Evolutionary conservation across 2,329 filamentous ascomycete species (phyloP).

Genomic region (Chaetomiaceae sp.): DNA sequence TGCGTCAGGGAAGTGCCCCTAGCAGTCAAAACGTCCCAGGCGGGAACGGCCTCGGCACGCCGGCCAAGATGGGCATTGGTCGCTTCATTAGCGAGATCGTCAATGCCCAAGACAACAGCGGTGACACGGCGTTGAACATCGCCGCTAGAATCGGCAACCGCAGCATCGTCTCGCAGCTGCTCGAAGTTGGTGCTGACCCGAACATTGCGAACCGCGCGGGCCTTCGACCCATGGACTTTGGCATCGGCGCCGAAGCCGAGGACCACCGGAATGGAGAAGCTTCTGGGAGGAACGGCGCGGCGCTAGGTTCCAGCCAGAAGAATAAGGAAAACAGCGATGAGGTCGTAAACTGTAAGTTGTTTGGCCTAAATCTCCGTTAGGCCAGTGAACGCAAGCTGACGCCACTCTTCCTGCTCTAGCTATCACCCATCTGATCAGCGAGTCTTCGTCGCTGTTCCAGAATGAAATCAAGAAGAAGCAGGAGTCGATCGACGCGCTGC

Average conservation of each 20-base stretch:
- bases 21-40: slow-evolving; percentile 35
- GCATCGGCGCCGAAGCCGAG: slow-evolving; percentile 61
- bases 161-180: slow-evolving; percentile 91
- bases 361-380: slow-evolving; percentile 22
- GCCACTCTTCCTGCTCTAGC: too few species aligned
- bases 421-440: slow-evolving; percentile 74
- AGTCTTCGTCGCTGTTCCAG: slow-evolving; percentile 73
- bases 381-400: slow-evolving; percentile 25
- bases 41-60: slow-evolving; percentile 20
- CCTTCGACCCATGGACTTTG: slow-evolving; percentile 86
- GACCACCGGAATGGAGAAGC: slow-evolving; percentile 38
- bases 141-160: slow-evolving; percentile 88
- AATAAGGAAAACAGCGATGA: slow-evolving; percentile 71
- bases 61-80: slow-evolving; percentile 73
- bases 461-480: slow-evolving; percentile 79
- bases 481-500: slow-evolving; percentile 72
- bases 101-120: slow-evolving; percentile 87
- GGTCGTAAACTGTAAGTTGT: slow-evolving; percentile 64
- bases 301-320: slow-evolving; percentile 44
- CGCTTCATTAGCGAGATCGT: slow-evolving; percentile 97
- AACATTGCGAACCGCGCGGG: slow-evolving; percentile 86
- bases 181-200: slow-evolving; percentile 93
- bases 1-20: slow-evolving; percentile 61
- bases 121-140: slow-evolving; percentile 91
- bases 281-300: slow-evolving; percentile 38